Conservation (phyloP, 305 asterid species). For the Stenogyne calaminthoides region DNA sequence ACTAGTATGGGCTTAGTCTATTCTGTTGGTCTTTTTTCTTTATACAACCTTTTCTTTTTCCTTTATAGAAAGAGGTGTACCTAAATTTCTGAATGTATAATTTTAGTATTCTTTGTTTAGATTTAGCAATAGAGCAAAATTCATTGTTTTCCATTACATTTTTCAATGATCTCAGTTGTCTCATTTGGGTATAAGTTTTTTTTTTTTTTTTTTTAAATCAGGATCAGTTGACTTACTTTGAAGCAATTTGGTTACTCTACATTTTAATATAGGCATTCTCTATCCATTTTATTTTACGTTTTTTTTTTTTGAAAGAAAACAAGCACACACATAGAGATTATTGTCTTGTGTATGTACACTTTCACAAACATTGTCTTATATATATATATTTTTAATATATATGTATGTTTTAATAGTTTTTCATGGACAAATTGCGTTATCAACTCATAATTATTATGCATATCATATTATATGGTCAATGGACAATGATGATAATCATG, state of each 20-base stretch:
- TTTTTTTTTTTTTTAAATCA: too few species aligned
- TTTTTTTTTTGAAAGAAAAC: neutral
- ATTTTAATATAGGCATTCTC: neutral
- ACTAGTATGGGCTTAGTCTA: too few species aligned
- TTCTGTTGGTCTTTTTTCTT: too few species aligned
- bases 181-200: neutral
- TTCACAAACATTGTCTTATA: too few species aligned
- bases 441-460: neutral
- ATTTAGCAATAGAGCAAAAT: neutral
- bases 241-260: neutral
- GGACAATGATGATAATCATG: too few species aligned
- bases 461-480: neutral
- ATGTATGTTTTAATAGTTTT: neutral
- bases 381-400: too few species aligned
- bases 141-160: neutral
- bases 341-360: too few species aligned
- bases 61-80: too few species aligned
- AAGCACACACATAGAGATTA: neutral
- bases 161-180: conserved; percentile 11
- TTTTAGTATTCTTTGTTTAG: neutral
- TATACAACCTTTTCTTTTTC: too few species aligned
- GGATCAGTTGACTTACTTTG: neutral
- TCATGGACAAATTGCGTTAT: neutral
- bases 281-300: neutral
- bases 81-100: too few species aligned